Conservation (phyloP, 2,329 filamentous ascomycete genomes). For the Peltaster fructicola region DNA sequence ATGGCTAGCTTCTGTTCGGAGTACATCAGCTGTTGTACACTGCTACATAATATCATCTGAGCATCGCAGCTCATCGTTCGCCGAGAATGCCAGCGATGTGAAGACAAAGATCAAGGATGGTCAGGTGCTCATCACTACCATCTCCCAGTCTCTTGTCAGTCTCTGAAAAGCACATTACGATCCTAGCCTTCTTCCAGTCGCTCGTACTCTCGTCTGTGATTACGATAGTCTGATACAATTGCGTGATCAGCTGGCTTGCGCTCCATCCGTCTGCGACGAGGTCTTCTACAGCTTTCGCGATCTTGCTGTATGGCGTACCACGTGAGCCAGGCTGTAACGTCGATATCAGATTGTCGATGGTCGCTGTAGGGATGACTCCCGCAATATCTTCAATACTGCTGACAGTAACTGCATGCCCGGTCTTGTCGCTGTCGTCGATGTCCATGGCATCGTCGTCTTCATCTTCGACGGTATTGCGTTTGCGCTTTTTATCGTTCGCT, state of each 20-base stretch:
- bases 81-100: slow-evolving; percentile 35
- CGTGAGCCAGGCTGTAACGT: slow-evolving; percentile 58
- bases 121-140: slow-evolving; percentile 86
- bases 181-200: slow-evolving; percentile 76
- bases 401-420: slow-evolving; percentile 43
- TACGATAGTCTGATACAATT: slow-evolving; percentile 70
- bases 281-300: slow-evolving; percentile 69
- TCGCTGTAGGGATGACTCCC: slow-evolving; percentile 67
- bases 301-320: slow-evolving; percentile 49
- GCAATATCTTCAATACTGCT: slow-evolving; percentile 85
- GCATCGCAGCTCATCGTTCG: slow-evolving; percentile 1
- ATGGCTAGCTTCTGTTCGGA: too few relatives aligned
- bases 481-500: slow-evolving; percentile 18
- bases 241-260: slow-evolving; percentile 67
- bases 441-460: slow-evolving; percentile 43
- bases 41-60: too few relatives aligned
- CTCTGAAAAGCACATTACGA: slow-evolving; percentile 79
- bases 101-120: slow-evolving; percentile 68
- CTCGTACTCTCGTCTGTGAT: slow-evolving; percentile 62
- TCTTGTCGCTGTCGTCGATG: slow-evolving; percentile 18
- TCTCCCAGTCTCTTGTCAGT: slow-evolving; percentile 88
- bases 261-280: slow-evolving; percentile 96
- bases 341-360: slow-evolving; percentile 51
- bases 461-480: slow-evolving; percentile 35
- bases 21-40: too few relatives aligned